phyloP scores from a whole-genome alignment of 768 basidiomycete genomes.

The Thelephora aurantiotincta region DNA sequence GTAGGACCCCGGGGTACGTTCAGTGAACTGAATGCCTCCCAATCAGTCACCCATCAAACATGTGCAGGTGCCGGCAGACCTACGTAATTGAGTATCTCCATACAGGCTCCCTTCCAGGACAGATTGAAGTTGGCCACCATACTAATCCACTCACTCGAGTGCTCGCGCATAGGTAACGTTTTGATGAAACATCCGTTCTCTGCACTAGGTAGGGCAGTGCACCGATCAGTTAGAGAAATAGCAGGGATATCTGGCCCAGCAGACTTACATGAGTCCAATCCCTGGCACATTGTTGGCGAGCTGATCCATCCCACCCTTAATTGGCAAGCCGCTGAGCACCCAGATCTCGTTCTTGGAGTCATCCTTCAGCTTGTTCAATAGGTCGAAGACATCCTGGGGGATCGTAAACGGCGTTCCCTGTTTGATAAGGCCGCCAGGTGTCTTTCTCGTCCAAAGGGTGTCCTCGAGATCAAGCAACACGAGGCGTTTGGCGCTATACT shows the following conservation, averaged over 20 bases:
- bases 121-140: conserved; percentile 71
- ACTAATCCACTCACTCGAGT: conserved; percentile 49
- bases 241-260: not conserved
- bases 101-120: conserved; percentile 67
- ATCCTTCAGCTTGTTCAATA: conserved; percentile 43
- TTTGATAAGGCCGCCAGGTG: conserved; percentile 15
- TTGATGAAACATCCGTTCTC: conserved; percentile 85
- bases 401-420: conserved; percentile 9
- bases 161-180: conserved; percentile 23
- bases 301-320: conserved; percentile 47
- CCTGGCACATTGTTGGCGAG: conserved; percentile 46
- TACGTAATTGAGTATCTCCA: conserved; percentile 78
- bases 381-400: conserved; percentile 23
- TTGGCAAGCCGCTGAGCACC: conserved; percentile 63
- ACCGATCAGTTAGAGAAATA: conserved; percentile 1
- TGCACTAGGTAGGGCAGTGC: conserved; percentile 28
- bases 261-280: conserved; percentile 61
- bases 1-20: conserved; percentile 77
- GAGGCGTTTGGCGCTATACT: conserved; percentile 48
- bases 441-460: conserved; percentile 58
- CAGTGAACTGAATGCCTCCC: conserved; percentile 49
- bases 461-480: conserved; percentile 71
- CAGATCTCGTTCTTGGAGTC: conserved; percentile 68
- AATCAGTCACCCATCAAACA: not conserved
- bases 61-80: conserved; percentile 15